Percentiles rank a stretch among this genome's conserved stretches.
Evolutionary conservation across 805 yeast genomes (phyloP).

Genomic region (Myxozyma sirexii): DNA sequence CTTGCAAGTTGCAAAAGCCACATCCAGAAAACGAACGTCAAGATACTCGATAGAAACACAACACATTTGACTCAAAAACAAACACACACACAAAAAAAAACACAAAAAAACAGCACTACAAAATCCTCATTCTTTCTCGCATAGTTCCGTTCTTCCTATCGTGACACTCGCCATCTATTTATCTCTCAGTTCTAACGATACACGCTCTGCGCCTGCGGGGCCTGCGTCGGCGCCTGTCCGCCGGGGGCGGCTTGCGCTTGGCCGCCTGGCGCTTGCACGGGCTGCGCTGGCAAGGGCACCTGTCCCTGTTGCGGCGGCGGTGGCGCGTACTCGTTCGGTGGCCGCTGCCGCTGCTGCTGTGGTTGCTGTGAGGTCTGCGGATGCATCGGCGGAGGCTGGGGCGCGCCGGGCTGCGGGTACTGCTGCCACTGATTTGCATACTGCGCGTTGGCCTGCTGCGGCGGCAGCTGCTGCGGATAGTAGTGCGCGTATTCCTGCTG

Average conservation of each 20-base stretch:
- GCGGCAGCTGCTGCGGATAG: slow-evolving; percentile 18
- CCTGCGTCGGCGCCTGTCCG: slow-evolving; percentile 17
- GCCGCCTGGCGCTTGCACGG: slow-evolving; percentile 21
- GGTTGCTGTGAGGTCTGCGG: slow-evolving; percentile 2
- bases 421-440: slow-evolving; percentile 30
- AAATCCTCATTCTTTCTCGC: too few relatives aligned
- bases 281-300: slow-evolving; percentile 23
- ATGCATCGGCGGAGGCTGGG: slow-evolving; percentile 2
- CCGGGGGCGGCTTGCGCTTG: slow-evolving; percentile 13
- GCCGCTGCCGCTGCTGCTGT: too few relatives aligned
- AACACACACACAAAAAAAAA: too few relatives aligned
- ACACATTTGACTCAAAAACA: too few relatives aligned
- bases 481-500: slow-evolving; percentile 13
- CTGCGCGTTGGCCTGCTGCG: slow-evolving; percentile 20
- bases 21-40: too few relatives aligned
- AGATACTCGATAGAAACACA: too few relatives aligned
- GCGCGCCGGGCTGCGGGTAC: not conserved
- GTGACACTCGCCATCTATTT: not conserved
- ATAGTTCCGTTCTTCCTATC: too few relatives aligned
- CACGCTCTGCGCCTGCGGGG: slow-evolving; percentile 11
- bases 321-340: slow-evolving; percentile 3
- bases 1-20: too few relatives aligned
- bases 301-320: slow-evolving; percentile 8
- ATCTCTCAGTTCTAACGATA: not conserved
- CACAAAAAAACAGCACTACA: too few relatives aligned